Conservation (phyloP, 306 rosid genomes). For the Begonia peltatifolia region DNA sequence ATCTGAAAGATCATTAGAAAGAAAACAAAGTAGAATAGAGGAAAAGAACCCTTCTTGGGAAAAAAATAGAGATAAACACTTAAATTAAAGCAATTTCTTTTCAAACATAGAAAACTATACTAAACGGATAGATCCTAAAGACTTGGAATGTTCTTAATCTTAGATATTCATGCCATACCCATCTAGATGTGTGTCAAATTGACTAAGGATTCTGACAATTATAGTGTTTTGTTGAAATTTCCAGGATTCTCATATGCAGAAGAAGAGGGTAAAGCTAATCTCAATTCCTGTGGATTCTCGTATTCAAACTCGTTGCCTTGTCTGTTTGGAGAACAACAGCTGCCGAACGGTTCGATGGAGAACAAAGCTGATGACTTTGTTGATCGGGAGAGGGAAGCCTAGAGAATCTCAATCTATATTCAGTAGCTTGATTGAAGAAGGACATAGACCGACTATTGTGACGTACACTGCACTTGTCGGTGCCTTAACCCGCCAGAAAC, state of each 20-base stretch:
- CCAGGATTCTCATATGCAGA: constrained; percentile 31
- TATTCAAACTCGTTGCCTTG: constrained; percentile 37
- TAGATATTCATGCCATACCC: background rate
- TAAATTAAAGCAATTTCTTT: background rate
- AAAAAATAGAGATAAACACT: background rate
- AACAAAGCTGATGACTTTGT: constrained; percentile 67
- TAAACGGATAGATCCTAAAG: background rate
- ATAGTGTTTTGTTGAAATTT: constrained; percentile 9
- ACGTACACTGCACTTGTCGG: constrained; percentile 86
- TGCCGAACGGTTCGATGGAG: constrained; percentile 71
- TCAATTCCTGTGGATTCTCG: constrained; percentile 29
- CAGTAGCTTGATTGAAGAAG: constrained; percentile 53
- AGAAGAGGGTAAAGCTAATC: constrained; percentile 24
- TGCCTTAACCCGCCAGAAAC: constrained; percentile 74
- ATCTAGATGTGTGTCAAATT: background rate
- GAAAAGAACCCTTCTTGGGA: no score
- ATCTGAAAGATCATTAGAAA: no score
- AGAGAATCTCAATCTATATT: constrained; percentile 62
- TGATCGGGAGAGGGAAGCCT: constrained; percentile 57
- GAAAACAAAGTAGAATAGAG: no score
- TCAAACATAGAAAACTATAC: background rate
- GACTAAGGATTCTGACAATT: background rate
- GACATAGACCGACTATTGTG: constrained; percentile 70
- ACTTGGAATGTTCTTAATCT: background rate
- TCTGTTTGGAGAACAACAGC: constrained; percentile 44